These are phyloP conservation scores for Penicillium cinerascens DNA, from an alignment of 495 filamentous ascomycete genomes.

Conservation along the genomic window DNA sequence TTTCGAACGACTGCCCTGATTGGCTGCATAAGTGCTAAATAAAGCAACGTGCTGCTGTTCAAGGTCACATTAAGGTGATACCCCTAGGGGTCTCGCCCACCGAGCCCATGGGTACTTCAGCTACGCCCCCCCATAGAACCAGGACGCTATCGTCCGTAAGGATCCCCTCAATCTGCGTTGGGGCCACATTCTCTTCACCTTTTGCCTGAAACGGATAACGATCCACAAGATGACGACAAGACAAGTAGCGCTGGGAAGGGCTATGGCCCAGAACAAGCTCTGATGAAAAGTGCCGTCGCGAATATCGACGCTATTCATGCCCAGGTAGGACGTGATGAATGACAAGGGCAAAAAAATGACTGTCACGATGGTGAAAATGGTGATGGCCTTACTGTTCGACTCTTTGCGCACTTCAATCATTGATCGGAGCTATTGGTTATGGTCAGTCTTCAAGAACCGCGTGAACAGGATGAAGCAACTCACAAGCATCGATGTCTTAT, in stretches of 20 bases:
- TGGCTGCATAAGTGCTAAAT: no score
- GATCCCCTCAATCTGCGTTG: background rate
- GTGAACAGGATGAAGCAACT: background rate
- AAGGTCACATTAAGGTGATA: background rate
- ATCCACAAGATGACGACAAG: background rate
- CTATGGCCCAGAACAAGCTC: constrained; percentile 47
- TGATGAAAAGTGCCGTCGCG: constrained; percentile 43
- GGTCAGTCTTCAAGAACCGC: background rate
- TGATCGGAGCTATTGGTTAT: constrained; percentile 8
- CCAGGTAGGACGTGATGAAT: constrained; percentile 32
- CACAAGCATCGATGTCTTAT: constrained; percentile 7
- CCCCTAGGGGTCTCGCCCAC: background rate
- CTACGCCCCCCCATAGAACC: background rate
- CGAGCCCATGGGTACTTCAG: background rate
- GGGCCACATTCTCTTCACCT: background rate
- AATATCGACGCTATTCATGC: constrained; percentile 47
- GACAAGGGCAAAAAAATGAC: constrained; percentile 44
- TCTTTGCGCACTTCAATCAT: constrained; percentile 12
- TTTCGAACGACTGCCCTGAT: no score
- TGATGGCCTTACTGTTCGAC: constrained; percentile 21
- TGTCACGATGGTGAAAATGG: constrained; percentile 37
- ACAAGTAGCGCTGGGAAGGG: constrained; percentile 27
- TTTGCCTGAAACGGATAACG: background rate
- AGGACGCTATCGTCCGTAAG: background rate
- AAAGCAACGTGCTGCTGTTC: no score